Evolutionary conservation across 805 yeast genomes (phyloP).

Genomic region (Metschnikowia cerradonensis): DNA sequence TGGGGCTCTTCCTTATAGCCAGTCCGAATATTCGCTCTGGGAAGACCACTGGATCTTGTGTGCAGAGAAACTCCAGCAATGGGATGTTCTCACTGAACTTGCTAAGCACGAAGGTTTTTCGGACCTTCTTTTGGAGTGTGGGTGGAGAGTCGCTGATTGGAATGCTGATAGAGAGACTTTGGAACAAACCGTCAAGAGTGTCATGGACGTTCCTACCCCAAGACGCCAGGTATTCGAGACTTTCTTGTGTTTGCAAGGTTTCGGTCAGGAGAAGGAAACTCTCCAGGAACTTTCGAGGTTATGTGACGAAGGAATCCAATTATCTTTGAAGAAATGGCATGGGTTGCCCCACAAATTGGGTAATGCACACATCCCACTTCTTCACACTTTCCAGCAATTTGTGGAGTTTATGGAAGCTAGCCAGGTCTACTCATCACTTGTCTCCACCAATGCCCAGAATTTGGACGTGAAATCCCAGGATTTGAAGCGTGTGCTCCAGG

Average conservation of each 20-base stretch:
- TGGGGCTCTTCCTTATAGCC: conserved; percentile 92
- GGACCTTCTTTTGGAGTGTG: conserved; percentile 92
- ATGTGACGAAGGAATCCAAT: conserved; percentile 95
- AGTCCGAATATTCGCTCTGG: conserved; percentile 93
- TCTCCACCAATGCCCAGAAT: conserved; percentile 87
- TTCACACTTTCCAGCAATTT: conserved; percentile 95
- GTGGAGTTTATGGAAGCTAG: conserved; percentile 97
- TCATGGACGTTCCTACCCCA: conserved; percentile 98
- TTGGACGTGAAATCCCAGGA: conserved; percentile 92
- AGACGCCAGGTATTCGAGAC: conserved; percentile 94
- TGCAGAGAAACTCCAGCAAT: conserved; percentile 94
- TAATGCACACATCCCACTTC: conserved; percentile 80
- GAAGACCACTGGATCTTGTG: conserved; percentile 98
- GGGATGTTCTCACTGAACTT: conserved; percentile 95
- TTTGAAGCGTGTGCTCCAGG: conserved; percentile 87
- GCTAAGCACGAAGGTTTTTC: conserved; percentile 98
- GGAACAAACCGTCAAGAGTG: conserved; percentile 90
- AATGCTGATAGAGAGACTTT: conserved; percentile 89
- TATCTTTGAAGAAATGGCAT: conserved; percentile 89
- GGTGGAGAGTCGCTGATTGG: conserved; percentile 99
- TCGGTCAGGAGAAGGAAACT: conserved; percentile 84
- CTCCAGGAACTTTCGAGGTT: conserved; percentile 77
- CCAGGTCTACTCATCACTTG: conserved; percentile 83
- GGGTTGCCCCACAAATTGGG: conserved; percentile 75
- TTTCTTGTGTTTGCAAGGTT: conserved; percentile 86